Percentiles rank a stretch among this genome's conserved stretches.
Evolutionary conservation across 306 rosid genomes (phyloP).

Genomic region (Quillaja saponaria): DNA sequence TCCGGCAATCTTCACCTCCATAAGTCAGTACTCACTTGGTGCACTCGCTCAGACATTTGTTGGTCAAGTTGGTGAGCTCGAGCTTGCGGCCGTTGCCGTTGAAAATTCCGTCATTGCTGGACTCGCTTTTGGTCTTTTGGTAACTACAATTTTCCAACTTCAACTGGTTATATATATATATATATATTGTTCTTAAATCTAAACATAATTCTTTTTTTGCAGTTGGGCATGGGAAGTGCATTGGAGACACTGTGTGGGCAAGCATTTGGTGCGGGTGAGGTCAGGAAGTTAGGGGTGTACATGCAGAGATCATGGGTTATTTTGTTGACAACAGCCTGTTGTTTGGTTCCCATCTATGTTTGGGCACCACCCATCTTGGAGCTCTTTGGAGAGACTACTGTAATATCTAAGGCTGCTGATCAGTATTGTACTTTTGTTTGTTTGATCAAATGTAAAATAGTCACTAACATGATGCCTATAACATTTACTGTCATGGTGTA

Average conservation of each 20-base stretch:
- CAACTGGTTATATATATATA: background rate
- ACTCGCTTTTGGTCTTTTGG: slow-evolving; percentile 70
- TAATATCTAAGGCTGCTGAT: slow-evolving; percentile 71
- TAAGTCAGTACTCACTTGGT: slow-evolving; percentile 63
- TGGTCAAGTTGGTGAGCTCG: slow-evolving; percentile 51
- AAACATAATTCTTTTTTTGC: background rate
- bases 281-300: slow-evolving; percentile 71
- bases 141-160: background rate
- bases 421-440: slow-evolving; percentile 2
- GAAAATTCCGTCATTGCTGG: slow-evolving; percentile 74
- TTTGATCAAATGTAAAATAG: background rate
- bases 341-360: slow-evolving; percentile 58
- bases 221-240: slow-evolving; percentile 94
- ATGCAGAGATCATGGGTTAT: slow-evolving; percentile 91
- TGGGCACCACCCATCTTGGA: slow-evolving; percentile 70
- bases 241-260: slow-evolving; percentile 82
- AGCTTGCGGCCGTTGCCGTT: slow-evolving; percentile 72
- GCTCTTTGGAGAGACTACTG: slow-evolving; percentile 51
- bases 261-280: slow-evolving; percentile 75
- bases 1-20: slow-evolving; percentile 57
- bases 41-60: slow-evolving; percentile 64
- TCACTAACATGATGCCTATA: background rate
- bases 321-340: slow-evolving; percentile 42
- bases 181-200: background rate
- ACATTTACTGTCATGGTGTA: slow-evolving; percentile 10